These are phyloP conservation scores for Lodderomyces pseudojiufengensis DNA, from an alignment of 1,139 yeast species.

Conservation along the genomic window DNA sequence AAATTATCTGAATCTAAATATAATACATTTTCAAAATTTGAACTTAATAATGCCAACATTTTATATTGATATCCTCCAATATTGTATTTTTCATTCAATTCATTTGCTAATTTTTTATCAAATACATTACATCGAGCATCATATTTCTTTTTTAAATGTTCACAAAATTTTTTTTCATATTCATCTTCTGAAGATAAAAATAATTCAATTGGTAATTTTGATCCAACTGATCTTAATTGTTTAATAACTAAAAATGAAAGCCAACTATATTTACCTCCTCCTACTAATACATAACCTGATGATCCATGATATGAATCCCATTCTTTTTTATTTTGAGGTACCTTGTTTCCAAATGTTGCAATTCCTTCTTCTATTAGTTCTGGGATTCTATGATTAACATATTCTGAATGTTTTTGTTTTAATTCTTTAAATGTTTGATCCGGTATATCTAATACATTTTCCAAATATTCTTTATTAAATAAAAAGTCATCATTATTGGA, in stretches of 20 bases:
- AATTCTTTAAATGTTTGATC: slow-evolving; percentile 27
- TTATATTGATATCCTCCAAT: slow-evolving; percentile 62
- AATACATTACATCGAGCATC: slow-evolving; percentile 56
- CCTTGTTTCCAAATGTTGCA: slow-evolving; percentile 38
- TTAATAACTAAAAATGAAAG: slow-evolving; percentile 40
- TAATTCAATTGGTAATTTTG: slow-evolving; percentile 40
- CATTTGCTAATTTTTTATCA: slow-evolving; percentile 25
- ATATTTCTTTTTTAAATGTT: slow-evolving; percentile 42
- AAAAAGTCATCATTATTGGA: slow-evolving; percentile 23
- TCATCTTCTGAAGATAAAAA: slow-evolving; percentile 52
- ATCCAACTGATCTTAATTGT: slow-evolving; percentile 39
- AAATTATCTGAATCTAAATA: slow-evolving; percentile 69
- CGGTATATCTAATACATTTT: slow-evolving; percentile 37
- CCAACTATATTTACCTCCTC: slow-evolving; percentile 47
- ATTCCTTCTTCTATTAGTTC: slow-evolving; percentile 27
- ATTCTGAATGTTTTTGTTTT: slow-evolving; percentile 31
- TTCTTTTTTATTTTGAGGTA: slow-evolving; percentile 27
- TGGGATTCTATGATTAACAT: slow-evolving; percentile 29
- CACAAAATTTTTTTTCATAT: slow-evolving; percentile 52
- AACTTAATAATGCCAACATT: slow-evolving; percentile 55
- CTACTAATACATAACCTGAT: slow-evolving; percentile 41
- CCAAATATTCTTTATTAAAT: slow-evolving; percentile 38
- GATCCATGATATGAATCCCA: slow-evolving; percentile 37
- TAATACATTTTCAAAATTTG: slow-evolving; percentile 55
- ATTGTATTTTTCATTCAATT: slow-evolving; percentile 26